These are phyloP conservation scores for Kurtzmaniella fragi DNA, from an alignment of 805 yeast species.

Conservation along the genomic window DNA sequence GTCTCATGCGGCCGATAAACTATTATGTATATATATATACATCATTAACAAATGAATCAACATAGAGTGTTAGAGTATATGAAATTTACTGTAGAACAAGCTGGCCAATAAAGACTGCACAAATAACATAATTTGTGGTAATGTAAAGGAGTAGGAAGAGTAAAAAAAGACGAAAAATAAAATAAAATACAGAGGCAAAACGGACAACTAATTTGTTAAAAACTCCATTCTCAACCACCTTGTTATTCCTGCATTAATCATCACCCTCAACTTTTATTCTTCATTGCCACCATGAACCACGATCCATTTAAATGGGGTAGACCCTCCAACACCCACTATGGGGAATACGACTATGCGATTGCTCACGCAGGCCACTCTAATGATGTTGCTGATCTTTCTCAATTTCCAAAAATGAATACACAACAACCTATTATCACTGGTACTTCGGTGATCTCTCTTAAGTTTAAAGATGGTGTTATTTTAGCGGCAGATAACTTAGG, in stretches of 20 bases:
- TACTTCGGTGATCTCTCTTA: slow-evolving; percentile 88
- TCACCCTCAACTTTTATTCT: not conserved
- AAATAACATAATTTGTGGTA: no score
- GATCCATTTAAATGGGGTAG: slow-evolving; percentile 95
- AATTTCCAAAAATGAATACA: slow-evolving; percentile 75
- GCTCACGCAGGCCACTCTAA: slow-evolving; percentile 46
- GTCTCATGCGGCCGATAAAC: no score
- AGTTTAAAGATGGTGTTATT: slow-evolving; percentile 84
- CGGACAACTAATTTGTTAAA: not conserved
- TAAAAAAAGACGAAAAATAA: not conserved
- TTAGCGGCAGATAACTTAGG: slow-evolving; percentile 93
- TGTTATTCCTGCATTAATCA: not conserved
- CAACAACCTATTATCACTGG: slow-evolving; percentile 96
- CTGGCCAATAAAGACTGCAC: no score
- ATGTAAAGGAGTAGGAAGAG: no score
- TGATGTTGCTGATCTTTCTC: slow-evolving; percentile 5
- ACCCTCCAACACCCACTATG: slow-evolving; percentile 79
- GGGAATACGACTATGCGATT: slow-evolving; percentile 69
- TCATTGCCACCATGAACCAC: slow-evolving; percentile 67
- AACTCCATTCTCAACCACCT: not conserved
- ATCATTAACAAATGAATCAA: no score
- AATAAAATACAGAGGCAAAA: not conserved
- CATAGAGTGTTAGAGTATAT: no score
- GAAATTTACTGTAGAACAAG: no score
- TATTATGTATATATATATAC: no score